phyloP scores from a whole-genome alignment of 352 stramenopile species.

The Phytophthora cactorum region DNA sequence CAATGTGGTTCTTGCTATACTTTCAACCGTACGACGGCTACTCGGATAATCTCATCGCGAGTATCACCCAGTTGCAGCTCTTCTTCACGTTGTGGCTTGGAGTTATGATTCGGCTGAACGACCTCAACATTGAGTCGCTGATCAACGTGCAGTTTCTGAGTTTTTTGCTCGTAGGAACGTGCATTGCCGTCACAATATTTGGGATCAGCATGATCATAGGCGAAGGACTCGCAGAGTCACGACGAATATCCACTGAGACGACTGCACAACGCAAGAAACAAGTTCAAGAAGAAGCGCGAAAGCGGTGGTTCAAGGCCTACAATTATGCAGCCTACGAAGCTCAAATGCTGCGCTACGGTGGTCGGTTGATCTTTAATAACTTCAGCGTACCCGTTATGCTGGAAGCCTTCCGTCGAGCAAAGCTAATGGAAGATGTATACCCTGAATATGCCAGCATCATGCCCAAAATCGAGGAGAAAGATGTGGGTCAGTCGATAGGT shows the following conservation, averaged over 20 bases:
- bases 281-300: constrained; percentile 41
- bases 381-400: constrained; percentile 63
- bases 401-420: constrained; percentile 52
- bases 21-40: constrained; percentile 79
- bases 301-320: constrained; percentile 58
- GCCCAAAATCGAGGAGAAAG: constrained; percentile 17
- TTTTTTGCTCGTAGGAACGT: constrained; percentile 67
- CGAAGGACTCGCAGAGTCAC: constrained; percentile 59
- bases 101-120: constrained; percentile 75
- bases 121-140: constrained; percentile 61
- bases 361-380: constrained; percentile 44
- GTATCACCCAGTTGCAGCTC: constrained; percentile 78
- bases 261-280: constrained; percentile 47
- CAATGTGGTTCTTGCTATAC: constrained; percentile 82
- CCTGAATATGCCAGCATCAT: neutral
- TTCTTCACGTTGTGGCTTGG: constrained; percentile 86
- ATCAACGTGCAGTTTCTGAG: constrained; percentile 73
- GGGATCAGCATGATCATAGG: constrained; percentile 64
- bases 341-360: constrained; percentile 44
- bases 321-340: constrained; percentile 66
- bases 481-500: neutral
- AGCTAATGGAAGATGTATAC: constrained; percentile 17
- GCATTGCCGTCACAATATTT: constrained; percentile 67
- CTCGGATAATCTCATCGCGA: constrained; percentile 76
- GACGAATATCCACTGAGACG: constrained; percentile 45